These are phyloP conservation scores for Phytophthora sp. DNA, from an alignment of 352 stramenopile genomes.

Conservation along the genomic window DNA sequence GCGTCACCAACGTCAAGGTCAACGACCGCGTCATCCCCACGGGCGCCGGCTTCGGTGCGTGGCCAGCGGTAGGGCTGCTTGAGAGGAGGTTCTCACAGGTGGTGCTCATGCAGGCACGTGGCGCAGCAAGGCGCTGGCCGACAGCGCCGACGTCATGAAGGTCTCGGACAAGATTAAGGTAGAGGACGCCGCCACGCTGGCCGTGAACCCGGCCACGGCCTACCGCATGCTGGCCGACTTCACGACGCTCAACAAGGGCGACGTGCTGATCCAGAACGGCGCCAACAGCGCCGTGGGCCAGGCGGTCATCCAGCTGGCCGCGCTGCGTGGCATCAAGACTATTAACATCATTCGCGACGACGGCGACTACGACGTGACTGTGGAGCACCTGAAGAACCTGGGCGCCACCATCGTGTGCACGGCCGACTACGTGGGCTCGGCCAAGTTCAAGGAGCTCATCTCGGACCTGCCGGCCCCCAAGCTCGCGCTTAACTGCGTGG, in stretches of 20 bases:
- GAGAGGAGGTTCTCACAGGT: background rate
- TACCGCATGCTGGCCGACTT: conserved; percentile 91
- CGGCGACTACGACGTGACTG: conserved; percentile 76
- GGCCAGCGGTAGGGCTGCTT: no score
- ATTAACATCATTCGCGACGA: conserved; percentile 91
- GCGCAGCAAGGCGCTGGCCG: conserved; percentile 71
- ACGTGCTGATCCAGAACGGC: conserved; percentile 92
- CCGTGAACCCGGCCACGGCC: conserved; percentile 86
- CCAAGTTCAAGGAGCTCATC: conserved; percentile 87
- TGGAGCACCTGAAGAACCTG: conserved; percentile 82
- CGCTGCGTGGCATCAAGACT: conserved; percentile 87
- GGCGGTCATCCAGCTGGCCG: conserved; percentile 90
- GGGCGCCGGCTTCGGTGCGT: conserved; percentile 61
- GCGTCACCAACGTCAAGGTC: conserved; percentile 83
- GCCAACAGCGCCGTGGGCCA: conserved; percentile 89
- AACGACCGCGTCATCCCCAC: conserved; percentile 89
- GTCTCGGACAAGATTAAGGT: conserved; percentile 86
- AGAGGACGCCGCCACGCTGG: conserved; percentile 82
- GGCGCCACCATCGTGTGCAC: conserved; percentile 79
- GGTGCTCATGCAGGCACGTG: conserved; percentile 50
- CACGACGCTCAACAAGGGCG: conserved; percentile 68
- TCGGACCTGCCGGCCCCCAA: conserved; percentile 84
- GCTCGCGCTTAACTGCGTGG: conserved; percentile 85
- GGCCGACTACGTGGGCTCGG: conserved; percentile 74
- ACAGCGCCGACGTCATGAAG: conserved; percentile 71